Base-by-base conservation (phyloP, 129 eudicot species). In the Helichrysum umbraculigerum region DNA sequence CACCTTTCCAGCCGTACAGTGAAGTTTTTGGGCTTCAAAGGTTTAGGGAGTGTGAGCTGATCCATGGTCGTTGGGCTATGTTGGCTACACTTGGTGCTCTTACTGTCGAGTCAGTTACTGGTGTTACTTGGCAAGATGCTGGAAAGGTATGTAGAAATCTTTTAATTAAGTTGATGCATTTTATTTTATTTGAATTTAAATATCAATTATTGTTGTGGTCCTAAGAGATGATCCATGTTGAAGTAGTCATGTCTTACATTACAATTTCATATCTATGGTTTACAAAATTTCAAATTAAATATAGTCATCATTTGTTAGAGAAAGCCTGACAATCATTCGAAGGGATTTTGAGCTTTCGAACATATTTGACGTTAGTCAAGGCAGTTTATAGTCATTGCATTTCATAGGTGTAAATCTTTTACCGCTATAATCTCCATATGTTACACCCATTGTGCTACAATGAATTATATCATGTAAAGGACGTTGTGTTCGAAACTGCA, bases 21-120 rank as follows among this genome's bases (percentile, higher is more conserved):
- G 97, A 94, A 78, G 98, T 94, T 17, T 94, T 94, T 59, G 97
- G 98, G 76, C 87, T 91, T 20, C 97, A 91, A 72, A 91, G 98
- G 75, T 91, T 94, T 50, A 86, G 97, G 77, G 98, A 94, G 81
- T 89, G 99, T 68, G 96, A 94, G 90, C 85, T 94, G 33, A 94
- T 94, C 50, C 98, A 94, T 39, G 97, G 98, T 1, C 68, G 98
- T 69, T 94, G 98, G 98, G 98, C 98, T 15, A 94, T 94, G 98
- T 75, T 94, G 84, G 98, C 96, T 42, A 89, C 96, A 0, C 97
- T 94, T 33, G 98, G 98, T 8, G 96, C 97, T 4, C 79, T 94
- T 51, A 88, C 90, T 41, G 98, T 94, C 19, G 97, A 94, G 81
- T 89, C 92, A 61, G 93, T 94, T 82, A 94, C 97, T 56, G 97